phyloP scores from a whole-genome alignment of 345 rosid genomes.

The Gossypium longicalyx region DNA sequence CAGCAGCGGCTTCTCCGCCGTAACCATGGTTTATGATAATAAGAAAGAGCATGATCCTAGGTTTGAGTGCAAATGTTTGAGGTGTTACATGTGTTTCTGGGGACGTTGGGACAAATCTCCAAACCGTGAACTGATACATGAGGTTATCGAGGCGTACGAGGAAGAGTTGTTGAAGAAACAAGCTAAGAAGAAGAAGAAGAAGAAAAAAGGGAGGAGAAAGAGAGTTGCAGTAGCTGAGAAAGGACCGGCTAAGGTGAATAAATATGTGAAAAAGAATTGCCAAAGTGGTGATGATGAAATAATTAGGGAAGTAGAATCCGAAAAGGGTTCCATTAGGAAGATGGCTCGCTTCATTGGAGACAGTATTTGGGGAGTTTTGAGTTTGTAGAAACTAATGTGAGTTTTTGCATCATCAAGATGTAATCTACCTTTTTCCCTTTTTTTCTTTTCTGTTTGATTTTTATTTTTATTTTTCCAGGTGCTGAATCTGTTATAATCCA shows the following conservation, averaged over 20 bases:
- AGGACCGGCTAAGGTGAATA: background rate
- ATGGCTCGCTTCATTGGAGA: conserved; percentile 32
- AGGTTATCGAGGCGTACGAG: conserved; percentile 69
- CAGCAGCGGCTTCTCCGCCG: background rate
- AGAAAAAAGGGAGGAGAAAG: conserved; percentile 30
- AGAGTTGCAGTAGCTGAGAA: background rate
- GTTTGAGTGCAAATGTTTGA: conserved; percentile 60
- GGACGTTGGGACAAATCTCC: conserved; percentile 75
- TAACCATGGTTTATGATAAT: background rate
- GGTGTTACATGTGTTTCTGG: conserved; percentile 77
- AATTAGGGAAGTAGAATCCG: conserved; percentile 15
- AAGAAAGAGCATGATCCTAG: conserved; percentile 38
- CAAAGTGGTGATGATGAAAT: conserved; percentile 1
- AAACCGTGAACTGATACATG: conserved; percentile 66
- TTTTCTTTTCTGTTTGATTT: background rate
- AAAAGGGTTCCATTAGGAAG: conserved; percentile 33
- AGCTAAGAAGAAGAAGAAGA: conserved; percentile 23
- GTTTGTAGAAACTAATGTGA: background rate
- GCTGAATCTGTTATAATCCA: background rate
- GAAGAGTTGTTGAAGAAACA: conserved; percentile 37
- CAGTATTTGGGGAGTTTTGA: conserved; percentile 26
- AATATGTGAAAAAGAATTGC: background rate
- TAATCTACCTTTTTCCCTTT: background rate
- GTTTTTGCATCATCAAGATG: background rate
- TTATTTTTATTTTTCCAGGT: background rate